Percentiles rank a stretch among this genome's conserved stretches.
These are phyloP conservation scores for Trametes gibbosa DNA, from an alignment of 768 basidiomycete species.

Conservation along the genomic window DNA sequence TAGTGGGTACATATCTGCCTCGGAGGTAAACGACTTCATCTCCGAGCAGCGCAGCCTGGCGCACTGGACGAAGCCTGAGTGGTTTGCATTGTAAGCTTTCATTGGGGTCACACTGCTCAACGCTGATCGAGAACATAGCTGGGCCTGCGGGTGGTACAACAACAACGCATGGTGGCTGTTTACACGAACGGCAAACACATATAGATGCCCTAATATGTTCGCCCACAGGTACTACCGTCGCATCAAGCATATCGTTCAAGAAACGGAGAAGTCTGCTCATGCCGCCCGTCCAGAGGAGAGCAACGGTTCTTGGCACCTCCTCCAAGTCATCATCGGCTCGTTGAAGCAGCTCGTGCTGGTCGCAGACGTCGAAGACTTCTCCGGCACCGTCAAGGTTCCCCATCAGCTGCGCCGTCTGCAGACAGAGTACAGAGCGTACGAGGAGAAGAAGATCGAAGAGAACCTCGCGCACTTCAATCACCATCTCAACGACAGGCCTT, in stretches of 20 bases:
- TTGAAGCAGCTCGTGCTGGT: slow-evolving; percentile 4
- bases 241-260: neutral
- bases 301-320: neutral
- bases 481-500: slow-evolving; percentile 1
- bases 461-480: slow-evolving; percentile 1
- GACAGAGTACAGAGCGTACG: neutral
- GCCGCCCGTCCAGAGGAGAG: neutral
- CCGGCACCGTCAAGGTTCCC: neutral
- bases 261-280: neutral
- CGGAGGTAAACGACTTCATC: slow-evolving; percentile 13
- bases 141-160: slow-evolving; percentile 16
- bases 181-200: too few relatives aligned
- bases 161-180: slow-evolving; percentile 5
- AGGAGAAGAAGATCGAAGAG: neutral
- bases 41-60: neutral
- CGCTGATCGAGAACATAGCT: neutral
- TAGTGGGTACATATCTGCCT: slow-evolving; percentile 9
- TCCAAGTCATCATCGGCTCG: neutral
- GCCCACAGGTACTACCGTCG: slow-evolving; percentile 1
- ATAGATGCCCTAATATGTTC: too few relatives aligned
- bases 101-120: neutral
- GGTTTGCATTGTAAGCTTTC: slow-evolving; percentile 15
- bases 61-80: slow-evolving; percentile 7
- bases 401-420: slow-evolving; percentile 12
- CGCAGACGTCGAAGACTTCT: slow-evolving; percentile 9